Evolutionary conservation across 768 basidiomycete genomes (phyloP).

Genomic region (Boletellus ananas): DNA sequence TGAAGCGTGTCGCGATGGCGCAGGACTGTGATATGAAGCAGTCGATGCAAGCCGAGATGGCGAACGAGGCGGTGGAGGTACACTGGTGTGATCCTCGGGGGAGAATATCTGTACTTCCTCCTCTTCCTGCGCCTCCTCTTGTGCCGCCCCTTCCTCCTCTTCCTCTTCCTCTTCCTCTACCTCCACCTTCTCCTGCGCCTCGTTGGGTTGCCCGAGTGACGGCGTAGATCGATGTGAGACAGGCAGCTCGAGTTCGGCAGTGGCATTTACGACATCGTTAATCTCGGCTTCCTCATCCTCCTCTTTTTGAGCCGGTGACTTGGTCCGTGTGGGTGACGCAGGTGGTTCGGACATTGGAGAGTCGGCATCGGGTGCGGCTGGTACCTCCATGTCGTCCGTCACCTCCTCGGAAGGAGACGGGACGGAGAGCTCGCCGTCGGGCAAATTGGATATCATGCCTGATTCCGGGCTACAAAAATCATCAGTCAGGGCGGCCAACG

Average conservation of each 20-base stretch:
- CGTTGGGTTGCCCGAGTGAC: slow-evolving; percentile 7
- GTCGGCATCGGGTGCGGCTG: slow-evolving; percentile 19
- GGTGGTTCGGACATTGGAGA: slow-evolving; percentile 35
- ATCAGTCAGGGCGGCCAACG: slow-evolving; percentile 6
- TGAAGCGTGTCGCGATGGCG: slow-evolving; percentile 18
- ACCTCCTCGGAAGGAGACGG: slow-evolving; percentile 13
- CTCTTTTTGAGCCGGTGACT: slow-evolving; percentile 21
- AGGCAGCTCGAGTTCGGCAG: slow-evolving; percentile 13
- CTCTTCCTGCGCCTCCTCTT: slow-evolving; percentile 11
- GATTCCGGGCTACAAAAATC: slow-evolving; percentile 35
- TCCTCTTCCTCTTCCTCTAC: slow-evolving; percentile 5
- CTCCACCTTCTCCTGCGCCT: no score
- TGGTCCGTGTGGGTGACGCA: slow-evolving; percentile 23
- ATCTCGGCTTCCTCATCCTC: slow-evolving; percentile 27
- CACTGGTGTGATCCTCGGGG: slow-evolving; percentile 1
- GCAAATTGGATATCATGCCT: slow-evolving; percentile 39
- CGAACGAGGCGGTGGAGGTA: slow-evolving; percentile 12
- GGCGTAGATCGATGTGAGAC: slow-evolving; percentile 14
- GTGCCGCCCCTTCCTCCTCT: slow-evolving; percentile 18
- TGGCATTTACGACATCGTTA: slow-evolving; percentile 8
- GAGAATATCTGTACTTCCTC: slow-evolving; percentile 7
- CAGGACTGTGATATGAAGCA: slow-evolving; percentile 13
- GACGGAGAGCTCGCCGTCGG: slow-evolving; percentile 29
- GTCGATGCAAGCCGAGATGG: slow-evolving; percentile 16
- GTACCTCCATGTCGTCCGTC: slow-evolving; percentile 7